Evolutionary conservation across 345 rosid species (phyloP).

Genomic region (Mangifera indica): DNA sequence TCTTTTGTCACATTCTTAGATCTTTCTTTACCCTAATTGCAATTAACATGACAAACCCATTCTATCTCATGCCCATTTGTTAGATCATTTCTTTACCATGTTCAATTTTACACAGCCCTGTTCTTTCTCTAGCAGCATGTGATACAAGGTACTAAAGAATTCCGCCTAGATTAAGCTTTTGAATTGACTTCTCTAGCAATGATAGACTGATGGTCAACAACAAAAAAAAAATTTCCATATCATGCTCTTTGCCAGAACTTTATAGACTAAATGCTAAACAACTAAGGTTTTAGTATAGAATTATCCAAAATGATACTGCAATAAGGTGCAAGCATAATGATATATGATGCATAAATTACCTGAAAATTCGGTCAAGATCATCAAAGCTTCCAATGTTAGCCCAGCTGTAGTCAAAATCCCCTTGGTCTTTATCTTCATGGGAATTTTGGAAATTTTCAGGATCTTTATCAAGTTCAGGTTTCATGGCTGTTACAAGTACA

Average conservation of each 20-base stretch:
- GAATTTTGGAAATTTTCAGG: constrained; percentile 51
- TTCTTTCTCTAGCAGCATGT: too few species aligned
- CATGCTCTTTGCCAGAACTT: not conserved
- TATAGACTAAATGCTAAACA: not conserved
- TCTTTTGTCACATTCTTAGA: too few species aligned
- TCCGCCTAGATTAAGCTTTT: not conserved
- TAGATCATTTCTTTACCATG: not conserved
- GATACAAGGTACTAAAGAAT: too few species aligned
- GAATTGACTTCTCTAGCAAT: not conserved
- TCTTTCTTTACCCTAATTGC: too few species aligned
- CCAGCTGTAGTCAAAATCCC: constrained; percentile 88
- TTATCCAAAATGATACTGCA: constrained; percentile 9
- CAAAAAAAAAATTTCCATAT: constrained; percentile 5
- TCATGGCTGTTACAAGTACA: constrained; percentile 44
- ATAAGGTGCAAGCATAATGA: constrained; percentile 11
- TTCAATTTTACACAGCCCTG: too few species aligned
- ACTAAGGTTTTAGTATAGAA: constrained; percentile 5
- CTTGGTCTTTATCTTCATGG: constrained; percentile 59
- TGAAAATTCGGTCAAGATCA: constrained; percentile 87
- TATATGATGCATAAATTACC: constrained; percentile 51
- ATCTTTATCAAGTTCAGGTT: constrained; percentile 51
- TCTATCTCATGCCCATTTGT: not conserved
- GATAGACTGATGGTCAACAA: not conserved
- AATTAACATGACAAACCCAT: not conserved
- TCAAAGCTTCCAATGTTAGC: constrained; percentile 93